These are phyloP conservation scores for Epichloe scottii DNA, from an alignment of 2,329 filamentous ascomycete species.

Conservation along the genomic window DNA sequence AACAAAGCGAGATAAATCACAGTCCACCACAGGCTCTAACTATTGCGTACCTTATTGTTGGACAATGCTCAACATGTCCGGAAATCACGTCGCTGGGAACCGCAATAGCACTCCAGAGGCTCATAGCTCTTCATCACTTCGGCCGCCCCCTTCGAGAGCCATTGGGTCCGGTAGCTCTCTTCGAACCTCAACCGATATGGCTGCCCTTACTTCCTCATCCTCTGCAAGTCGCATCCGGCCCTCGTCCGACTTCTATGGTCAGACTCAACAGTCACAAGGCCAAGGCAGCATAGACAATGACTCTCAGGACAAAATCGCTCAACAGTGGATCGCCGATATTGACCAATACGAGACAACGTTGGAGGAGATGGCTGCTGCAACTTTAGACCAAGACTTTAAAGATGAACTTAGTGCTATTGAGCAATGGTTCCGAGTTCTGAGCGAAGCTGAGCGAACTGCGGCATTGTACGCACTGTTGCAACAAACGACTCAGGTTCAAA, in stretches of 20 bases:
- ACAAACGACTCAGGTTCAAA: slow-evolving; percentile 97
- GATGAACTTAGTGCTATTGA: slow-evolving; percentile 97
- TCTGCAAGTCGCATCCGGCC: slow-evolving; percentile 73
- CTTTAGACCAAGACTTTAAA: slow-evolving; percentile 98
- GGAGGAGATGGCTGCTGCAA: slow-evolving; percentile 97
- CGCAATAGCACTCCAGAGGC: slow-evolving; percentile 96
- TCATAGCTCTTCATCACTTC: slow-evolving; percentile 66
- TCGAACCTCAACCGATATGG: slow-evolving; percentile 92
- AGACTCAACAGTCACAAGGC: slow-evolving; percentile 53
- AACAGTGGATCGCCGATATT: slow-evolving; percentile 98
- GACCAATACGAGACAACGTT: slow-evolving; percentile 98
- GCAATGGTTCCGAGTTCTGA: slow-evolving; percentile 97
- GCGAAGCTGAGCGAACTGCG: slow-evolving; percentile 90
- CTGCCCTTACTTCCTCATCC: slow-evolving; percentile 57
- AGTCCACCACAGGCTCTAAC: neutral
- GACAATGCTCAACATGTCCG: slow-evolving; percentile 51
- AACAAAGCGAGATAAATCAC: neutral
- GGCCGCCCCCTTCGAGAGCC: slow-evolving; percentile 67
- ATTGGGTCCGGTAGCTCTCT: slow-evolving; percentile 73
- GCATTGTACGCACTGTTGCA: slow-evolving; percentile 91
- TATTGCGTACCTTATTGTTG: neutral
- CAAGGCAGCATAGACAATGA: slow-evolving; percentile 62
- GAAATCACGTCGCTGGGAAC: slow-evolving; percentile 62
- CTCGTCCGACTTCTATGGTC: slow-evolving; percentile 88
- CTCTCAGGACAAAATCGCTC: slow-evolving; percentile 81